Percentiles rank a stretch among this genome's conserved stretches.
These are phyloP conservation scores for Auricularia cornea DNA, from an alignment of 768 basidiomycete genomes.

Conservation along the genomic window DNA sequence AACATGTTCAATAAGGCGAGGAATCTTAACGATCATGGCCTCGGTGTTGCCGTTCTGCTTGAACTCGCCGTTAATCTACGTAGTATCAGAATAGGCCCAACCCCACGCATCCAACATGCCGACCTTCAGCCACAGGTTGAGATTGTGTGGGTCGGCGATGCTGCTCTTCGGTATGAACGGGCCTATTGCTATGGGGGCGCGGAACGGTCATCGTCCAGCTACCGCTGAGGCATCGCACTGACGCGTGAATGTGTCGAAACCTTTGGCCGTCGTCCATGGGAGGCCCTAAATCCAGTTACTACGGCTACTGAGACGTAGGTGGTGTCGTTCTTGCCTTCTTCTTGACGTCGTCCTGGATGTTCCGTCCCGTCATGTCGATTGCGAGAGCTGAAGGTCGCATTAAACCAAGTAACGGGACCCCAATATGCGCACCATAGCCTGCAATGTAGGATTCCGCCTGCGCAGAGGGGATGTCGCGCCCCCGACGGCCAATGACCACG, in stretches of 20 bases:
- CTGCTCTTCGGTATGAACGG: conserved; percentile 71
- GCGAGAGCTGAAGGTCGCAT: conserved; percentile 49
- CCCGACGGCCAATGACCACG: conserved; percentile 85
- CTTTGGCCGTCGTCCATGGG: conserved; percentile 97
- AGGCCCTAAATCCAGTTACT: conserved; percentile 39
- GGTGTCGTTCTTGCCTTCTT: conserved; percentile 34
- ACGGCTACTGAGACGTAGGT: not conserved
- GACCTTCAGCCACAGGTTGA: conserved; percentile 71
- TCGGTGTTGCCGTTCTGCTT: conserved; percentile 81
- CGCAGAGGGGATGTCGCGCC: conserved; percentile 68
- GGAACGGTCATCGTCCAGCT: not conserved
- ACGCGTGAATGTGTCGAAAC: conserved; percentile 94
- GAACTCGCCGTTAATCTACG: conserved; percentile 69
- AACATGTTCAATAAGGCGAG: conserved; percentile 78
- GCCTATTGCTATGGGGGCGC: conserved; percentile 26
- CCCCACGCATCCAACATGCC: not conserved
- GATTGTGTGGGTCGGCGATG: conserved; percentile 63
- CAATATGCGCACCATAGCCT: conserved; percentile 65
- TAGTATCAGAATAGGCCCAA: not conserved
- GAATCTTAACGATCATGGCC: conserved; percentile 92
- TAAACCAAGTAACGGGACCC: not conserved
- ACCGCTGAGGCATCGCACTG: not conserved
- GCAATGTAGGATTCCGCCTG: conserved; percentile 74
- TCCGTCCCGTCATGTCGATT: conserved; percentile 94
- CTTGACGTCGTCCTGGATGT: conserved; percentile 89